phyloP scores from a whole-genome alignment of 371 early-diverging fungal genomes.

The Circinella umbellata region DNA sequence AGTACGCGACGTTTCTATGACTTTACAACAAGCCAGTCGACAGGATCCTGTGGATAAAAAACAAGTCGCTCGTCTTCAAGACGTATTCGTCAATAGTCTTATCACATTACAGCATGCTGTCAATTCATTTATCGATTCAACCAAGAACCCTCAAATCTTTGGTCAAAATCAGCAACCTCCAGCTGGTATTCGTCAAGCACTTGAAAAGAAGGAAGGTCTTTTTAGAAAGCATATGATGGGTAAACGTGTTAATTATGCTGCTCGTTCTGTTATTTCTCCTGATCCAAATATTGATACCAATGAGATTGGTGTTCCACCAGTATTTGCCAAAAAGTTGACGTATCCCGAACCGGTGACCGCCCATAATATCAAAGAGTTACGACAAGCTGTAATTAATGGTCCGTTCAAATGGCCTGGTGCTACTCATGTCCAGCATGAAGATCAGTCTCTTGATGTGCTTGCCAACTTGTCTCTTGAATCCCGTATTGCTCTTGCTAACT shows the following conservation, averaged over 20 bases:
- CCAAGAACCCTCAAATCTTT: conserved; percentile 72
- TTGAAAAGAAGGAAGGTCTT: conserved; percentile 99
- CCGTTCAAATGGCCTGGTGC: conserved; percentile 99
- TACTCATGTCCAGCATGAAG: conserved; percentile 91
- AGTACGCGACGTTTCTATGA: conserved; percentile 66
- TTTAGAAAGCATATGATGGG: conserved; percentile 99
- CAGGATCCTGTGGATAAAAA: conserved; percentile 45
- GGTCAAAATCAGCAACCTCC: conserved; percentile 65
- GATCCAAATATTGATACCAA: conserved; percentile 98
- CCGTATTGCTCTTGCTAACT: conserved; percentile 95
- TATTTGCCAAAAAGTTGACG: conserved; percentile 97
- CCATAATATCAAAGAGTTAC: conserved; percentile 92
- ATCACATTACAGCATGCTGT: conserved; percentile 89
- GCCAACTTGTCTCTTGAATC: conserved; percentile 81
- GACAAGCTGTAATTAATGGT: conserved; percentile 97
- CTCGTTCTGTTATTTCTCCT: conserved; percentile 99
- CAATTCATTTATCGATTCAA: conserved; percentile 92
- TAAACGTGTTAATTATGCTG: conserved; percentile 99
- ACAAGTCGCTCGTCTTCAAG: conserved; percentile 44
- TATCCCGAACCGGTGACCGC: conserved; percentile 99
- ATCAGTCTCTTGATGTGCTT: conserved; percentile 88
- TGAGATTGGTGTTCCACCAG: conserved; percentile 98
- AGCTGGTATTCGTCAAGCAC: conserved; percentile 93
- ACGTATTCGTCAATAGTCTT: conserved; percentile 73
- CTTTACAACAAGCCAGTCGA: conserved; percentile 38